Conservation (phyloP, 306 rosid genomes). For the Pachyrhizus erosus region DNA sequence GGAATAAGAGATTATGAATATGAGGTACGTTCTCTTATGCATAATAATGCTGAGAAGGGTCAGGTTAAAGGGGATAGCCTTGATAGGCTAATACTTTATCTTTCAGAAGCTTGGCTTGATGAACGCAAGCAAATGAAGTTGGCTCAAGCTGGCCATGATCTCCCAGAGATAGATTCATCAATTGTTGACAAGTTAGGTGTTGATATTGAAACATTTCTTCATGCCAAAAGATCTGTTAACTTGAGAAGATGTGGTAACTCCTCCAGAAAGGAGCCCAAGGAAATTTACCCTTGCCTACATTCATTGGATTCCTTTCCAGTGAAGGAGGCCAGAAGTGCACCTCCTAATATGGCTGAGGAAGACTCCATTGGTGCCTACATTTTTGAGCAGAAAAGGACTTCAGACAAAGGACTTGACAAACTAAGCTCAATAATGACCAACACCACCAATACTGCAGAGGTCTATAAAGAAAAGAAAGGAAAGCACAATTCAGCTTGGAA, state of each 20-base stretch:
- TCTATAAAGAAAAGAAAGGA: conserved; percentile 37
- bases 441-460: conserved; percentile 23
- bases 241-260: conserved; percentile 39
- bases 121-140: conserved; percentile 68
- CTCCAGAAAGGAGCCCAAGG: conserved; percentile 44
- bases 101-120: conserved; percentile 83
- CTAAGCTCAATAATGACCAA: too few relatives aligned
- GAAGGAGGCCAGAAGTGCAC: too few relatives aligned
- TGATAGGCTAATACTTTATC: conserved; percentile 59
- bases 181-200: conserved; percentile 63
- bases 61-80: conserved; percentile 42
- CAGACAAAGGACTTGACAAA: too few relatives aligned
- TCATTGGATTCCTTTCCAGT: too few relatives aligned
- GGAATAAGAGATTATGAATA: conserved; percentile 67
- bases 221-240: conserved; percentile 51
- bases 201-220: conserved; percentile 71
- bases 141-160: conserved; percentile 41
- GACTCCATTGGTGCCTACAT: too few relatives aligned
- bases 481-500: conserved; percentile 40
- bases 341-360: too few relatives aligned
- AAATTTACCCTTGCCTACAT: conserved; percentile 49
- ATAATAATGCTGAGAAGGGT: conserved; percentile 50
- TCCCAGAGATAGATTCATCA: conserved; percentile 48
- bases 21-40: conserved; percentile 54
- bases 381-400: too few relatives aligned